Conservation (phyloP, 1,139 yeast genomes). For the Geotrichum histeridarum region DNA sequence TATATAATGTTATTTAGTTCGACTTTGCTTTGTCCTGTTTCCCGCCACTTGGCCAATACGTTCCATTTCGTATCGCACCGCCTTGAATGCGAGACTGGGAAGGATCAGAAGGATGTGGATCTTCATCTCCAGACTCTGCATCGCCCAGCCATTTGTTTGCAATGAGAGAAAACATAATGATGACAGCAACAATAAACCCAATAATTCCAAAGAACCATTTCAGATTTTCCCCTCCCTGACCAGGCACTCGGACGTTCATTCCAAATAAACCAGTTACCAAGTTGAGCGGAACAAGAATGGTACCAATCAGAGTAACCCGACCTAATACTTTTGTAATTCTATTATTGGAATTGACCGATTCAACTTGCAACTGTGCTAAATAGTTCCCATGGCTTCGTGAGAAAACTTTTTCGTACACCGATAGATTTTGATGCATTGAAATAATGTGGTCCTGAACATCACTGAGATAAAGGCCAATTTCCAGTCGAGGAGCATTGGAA, state of each 20-base stretch:
- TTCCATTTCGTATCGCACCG: background rate
- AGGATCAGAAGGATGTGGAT: background rate
- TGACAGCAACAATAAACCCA: constrained; percentile 37
- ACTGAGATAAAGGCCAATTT: constrained; percentile 66
- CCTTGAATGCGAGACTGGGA: background rate
- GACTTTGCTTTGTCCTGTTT: background rate
- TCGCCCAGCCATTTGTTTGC: constrained; percentile 28
- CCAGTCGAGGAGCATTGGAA: constrained; percentile 41
- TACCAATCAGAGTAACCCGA: constrained; percentile 85
- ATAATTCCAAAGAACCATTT: constrained; percentile 68
- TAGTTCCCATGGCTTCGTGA: constrained; percentile 89
- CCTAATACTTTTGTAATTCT: constrained; percentile 82
- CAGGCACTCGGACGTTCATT: constrained; percentile 91
- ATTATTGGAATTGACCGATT: constrained; percentile 78
- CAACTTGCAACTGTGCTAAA: constrained; percentile 89
- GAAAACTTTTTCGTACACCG: constrained; percentile 87
- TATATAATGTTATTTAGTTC: background rate
- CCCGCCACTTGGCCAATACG: too few relatives aligned
- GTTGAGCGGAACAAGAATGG: constrained; percentile 84
- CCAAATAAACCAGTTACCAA: constrained; percentile 90
- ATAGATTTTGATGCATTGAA: constrained; percentile 87
- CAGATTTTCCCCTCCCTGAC: constrained; percentile 44
- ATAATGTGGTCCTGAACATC: constrained; percentile 97
- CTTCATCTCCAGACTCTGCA: constrained; percentile 14
- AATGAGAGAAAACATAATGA: constrained; percentile 23